A percentile compares a stretch with the other conserved stretches of the same genome.
These are phyloP conservation scores for Jasminum sambac DNA, from an alignment of 257 asterid species.

Conservation along the genomic window DNA sequence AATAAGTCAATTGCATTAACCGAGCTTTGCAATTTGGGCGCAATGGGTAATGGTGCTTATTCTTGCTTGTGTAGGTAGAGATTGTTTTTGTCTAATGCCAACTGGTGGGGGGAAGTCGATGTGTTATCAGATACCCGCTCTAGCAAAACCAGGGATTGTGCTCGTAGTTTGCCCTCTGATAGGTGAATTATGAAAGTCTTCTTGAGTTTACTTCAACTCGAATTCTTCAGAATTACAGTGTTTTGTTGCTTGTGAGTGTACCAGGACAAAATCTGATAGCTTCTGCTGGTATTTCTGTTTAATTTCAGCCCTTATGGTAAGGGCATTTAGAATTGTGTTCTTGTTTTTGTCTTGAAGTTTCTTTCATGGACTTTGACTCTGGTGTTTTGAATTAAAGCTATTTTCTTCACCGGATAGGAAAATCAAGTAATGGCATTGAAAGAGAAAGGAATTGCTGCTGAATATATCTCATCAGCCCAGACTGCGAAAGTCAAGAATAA, in stretches of 20 bases:
- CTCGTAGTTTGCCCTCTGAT: constrained; percentile 95
- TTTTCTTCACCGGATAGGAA: constrained; percentile 49
- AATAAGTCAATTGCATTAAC: neutral
- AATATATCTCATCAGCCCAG: constrained; percentile 92
- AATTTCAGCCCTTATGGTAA: constrained; percentile 85
- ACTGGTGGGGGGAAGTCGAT: constrained; percentile 99
- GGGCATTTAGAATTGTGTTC: constrained; percentile 23
- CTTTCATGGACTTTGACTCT: neutral
- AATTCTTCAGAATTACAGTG: constrained; percentile 52
- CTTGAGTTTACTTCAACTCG: constrained; percentile 25
- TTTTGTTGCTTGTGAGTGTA: constrained; percentile 41
- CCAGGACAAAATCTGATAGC: constrained; percentile 44
- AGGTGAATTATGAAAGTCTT: constrained; percentile 55
- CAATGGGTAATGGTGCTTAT: constrained; percentile 7
- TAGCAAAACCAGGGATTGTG: constrained; percentile 83
- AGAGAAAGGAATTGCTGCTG: constrained; percentile 83
- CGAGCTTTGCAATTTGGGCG: constrained; percentile 5
- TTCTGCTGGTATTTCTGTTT: constrained; percentile 24
- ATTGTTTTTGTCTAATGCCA: constrained; percentile 96
- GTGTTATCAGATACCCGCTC: constrained; percentile 92
- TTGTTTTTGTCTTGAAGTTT: constrained; percentile 5
- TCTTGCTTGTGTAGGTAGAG: constrained; percentile 59
- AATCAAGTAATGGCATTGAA: constrained; percentile 86
- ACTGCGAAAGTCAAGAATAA: constrained; percentile 59
- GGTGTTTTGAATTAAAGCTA: constrained; percentile 14